Conservation (phyloP, 805 yeast genomes). For the Ogataea nonfermentans region DNA sequence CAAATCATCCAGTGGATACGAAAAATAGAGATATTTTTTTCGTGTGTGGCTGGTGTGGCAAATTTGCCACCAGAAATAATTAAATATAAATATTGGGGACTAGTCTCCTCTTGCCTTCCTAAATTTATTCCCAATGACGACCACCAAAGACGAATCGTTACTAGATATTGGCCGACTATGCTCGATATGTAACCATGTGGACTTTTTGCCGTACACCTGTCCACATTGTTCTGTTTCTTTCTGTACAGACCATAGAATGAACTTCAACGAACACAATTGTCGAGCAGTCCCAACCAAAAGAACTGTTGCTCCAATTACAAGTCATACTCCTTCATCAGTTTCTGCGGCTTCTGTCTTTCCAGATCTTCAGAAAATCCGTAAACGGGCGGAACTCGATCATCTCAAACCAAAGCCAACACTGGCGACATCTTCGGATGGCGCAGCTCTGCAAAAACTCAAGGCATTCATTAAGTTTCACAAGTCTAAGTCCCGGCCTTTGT, state of each 20-base stretch:
- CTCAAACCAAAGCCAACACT: constrained; percentile 10
- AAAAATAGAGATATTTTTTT: constrained; percentile 2
- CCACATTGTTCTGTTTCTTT: constrained; percentile 38
- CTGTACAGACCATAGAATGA: constrained; percentile 49
- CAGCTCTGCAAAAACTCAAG: constrained; percentile 26
- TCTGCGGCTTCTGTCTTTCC: constrained; percentile 45
- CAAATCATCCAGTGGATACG: constrained; percentile 41
- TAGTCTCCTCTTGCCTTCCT: not conserved
- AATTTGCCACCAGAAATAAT: constrained; percentile 9
- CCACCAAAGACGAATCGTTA: constrained; percentile 33
- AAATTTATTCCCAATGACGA: constrained; percentile 10
- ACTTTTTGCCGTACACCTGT: constrained; percentile 59
- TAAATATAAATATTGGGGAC: constrained; percentile 2
- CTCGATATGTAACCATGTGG: constrained; percentile 48
- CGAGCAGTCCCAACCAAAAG: constrained; percentile 12
- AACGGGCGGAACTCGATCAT: constrained; percentile 32
- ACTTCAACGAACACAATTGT: constrained; percentile 35
- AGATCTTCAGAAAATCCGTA: constrained; percentile 43
- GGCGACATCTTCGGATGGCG: constrained; percentile 17
- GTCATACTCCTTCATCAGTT: constrained; percentile 39
- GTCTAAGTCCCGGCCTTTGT: constrained; percentile 8
- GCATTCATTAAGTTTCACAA: constrained; percentile 19
- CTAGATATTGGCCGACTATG: constrained; percentile 62
- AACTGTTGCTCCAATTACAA: constrained; percentile 4
- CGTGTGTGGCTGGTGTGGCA: constrained; percentile 14